Evolutionary conservation across 2,329 filamentous ascomycete genomes (phyloP).

Genomic region (Clarireedia monteithiana): DNA sequence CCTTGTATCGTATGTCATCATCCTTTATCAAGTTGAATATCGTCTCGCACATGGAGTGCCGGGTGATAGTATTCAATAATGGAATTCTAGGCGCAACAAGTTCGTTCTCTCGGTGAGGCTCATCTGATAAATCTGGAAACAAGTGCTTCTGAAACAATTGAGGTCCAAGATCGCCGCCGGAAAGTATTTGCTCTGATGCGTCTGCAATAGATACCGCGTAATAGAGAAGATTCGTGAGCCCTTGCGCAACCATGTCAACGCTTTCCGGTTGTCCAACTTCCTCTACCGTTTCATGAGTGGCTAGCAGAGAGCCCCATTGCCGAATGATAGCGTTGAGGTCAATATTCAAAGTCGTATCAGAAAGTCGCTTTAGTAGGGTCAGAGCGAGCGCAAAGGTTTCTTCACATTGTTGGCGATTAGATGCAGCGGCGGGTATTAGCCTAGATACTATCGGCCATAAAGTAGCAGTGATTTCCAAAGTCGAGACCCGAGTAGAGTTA

Average conservation of each 20-base stretch:
- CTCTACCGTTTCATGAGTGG: slow-evolving; percentile 36
- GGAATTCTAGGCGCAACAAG: slow-evolving; percentile 34
- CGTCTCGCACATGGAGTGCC: slow-evolving; percentile 52
- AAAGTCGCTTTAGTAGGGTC: slow-evolving; percentile 35
- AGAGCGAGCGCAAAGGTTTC: slow-evolving; percentile 34
- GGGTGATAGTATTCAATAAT: slow-evolving; percentile 46
- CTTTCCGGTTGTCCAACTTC: slow-evolving; percentile 28
- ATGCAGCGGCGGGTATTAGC: slow-evolving; percentile 21
- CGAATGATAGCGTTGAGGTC: slow-evolving; percentile 20
- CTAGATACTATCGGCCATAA: slow-evolving; percentile 38
- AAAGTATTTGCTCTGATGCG: slow-evolving; percentile 18
- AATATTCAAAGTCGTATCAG: slow-evolving; percentile 23
- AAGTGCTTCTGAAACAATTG: slow-evolving; percentile 56
- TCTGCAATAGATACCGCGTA: slow-evolving; percentile 27
- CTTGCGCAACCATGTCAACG: slow-evolving; percentile 29
- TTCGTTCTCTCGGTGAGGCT: slow-evolving; percentile 21
- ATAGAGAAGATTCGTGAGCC: slow-evolving; percentile 31
- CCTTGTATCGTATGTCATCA: slow-evolving; percentile 39
- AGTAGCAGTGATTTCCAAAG: slow-evolving; percentile 35
- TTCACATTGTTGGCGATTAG: slow-evolving; percentile 23
- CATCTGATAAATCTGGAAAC: slow-evolving; percentile 45
- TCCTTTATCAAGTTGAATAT: slow-evolving; percentile 49
- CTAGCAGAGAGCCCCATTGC: slow-evolving; percentile 30
- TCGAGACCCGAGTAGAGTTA: slow-evolving; percentile 26
- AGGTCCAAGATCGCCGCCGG: slow-evolving; percentile 35